These are phyloP conservation scores for Bryoglossum gracile DNA, from an alignment of 495 filamentous ascomycete genomes.

Conservation along the genomic window DNA sequence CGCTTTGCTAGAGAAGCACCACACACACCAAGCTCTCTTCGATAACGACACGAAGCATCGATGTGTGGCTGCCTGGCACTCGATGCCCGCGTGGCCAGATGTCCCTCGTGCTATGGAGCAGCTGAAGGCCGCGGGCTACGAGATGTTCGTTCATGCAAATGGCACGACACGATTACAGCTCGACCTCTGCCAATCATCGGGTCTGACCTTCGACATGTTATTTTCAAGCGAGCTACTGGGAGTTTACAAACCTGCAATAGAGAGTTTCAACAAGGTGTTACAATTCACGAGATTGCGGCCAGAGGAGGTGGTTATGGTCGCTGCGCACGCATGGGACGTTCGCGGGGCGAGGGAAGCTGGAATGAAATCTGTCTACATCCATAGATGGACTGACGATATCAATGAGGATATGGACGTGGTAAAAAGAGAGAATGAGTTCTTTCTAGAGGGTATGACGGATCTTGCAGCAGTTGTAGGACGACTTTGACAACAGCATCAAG, in stretches of 20 bases:
- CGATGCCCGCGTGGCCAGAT: slow-evolving; percentile 41
- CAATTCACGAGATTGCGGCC: slow-evolving; percentile 35
- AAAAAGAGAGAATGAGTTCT: slow-evolving; percentile 37
- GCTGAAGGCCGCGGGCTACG: slow-evolving; percentile 25
- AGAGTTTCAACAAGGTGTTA: slow-evolving; percentile 39
- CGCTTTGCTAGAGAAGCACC: slow-evolving; percentile 26
- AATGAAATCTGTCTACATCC: slow-evolving; percentile 44
- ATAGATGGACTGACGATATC: slow-evolving; percentile 48
- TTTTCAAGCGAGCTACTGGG: slow-evolving; percentile 47
- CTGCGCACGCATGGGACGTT: slow-evolving; percentile 48
- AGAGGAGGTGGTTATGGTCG: slow-evolving; percentile 44
- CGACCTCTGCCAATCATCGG: slow-evolving; percentile 40
- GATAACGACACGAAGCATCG: background rate
- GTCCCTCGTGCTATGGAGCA: slow-evolving; percentile 25
- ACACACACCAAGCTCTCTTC: slow-evolving; percentile 23
- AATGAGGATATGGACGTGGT: slow-evolving; percentile 41
- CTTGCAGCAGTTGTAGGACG: no score
- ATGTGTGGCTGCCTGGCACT: slow-evolving; percentile 36
- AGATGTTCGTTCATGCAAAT: slow-evolving; percentile 46
- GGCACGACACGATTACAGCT: slow-evolving; percentile 49
- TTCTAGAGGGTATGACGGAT: slow-evolving; percentile 37
- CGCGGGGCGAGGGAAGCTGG: slow-evolving; percentile 38
- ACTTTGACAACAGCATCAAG: no score
- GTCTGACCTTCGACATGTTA: slow-evolving; percentile 42
- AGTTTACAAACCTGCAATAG: slow-evolving; percentile 38